Conservation (phyloP, 768 basidiomycete genomes). For the Brasilioporus rufonigricans region DNA sequence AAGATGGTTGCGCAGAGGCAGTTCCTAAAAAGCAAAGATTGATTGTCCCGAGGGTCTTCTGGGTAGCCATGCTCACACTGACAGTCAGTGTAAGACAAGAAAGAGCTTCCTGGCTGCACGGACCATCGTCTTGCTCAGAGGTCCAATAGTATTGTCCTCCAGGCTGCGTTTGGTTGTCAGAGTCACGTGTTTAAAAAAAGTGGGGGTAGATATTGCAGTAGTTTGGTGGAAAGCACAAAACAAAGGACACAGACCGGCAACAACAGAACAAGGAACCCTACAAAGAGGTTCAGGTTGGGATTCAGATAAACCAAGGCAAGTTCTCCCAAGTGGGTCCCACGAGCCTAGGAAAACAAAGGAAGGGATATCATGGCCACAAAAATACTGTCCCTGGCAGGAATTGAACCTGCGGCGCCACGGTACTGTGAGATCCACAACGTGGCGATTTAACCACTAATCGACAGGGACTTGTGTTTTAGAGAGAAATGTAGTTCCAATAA, state of each 20-base stretch:
- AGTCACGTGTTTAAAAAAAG: too few species aligned
- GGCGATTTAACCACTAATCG: slow-evolving; percentile 44
- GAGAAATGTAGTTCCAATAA: neutral
- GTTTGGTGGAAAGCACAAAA: too few species aligned
- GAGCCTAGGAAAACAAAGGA: too few species aligned
- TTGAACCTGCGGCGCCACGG: slow-evolving; percentile 40
- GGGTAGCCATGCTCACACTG: slow-evolving; percentile 14
- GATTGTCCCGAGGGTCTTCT: slow-evolving; percentile 33
- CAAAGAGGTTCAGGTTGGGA: too few species aligned
- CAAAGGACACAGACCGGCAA: too few species aligned
- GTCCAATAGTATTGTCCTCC: too few species aligned
- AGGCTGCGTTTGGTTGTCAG: too few species aligned
- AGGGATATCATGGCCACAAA: slow-evolving; percentile 7
- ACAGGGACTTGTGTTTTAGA: slow-evolving; percentile 31
- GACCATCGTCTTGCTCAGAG: too few species aligned
- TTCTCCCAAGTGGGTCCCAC: too few species aligned
- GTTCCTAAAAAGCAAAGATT: slow-evolving; percentile 78
- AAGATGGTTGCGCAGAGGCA: slow-evolving; percentile 77
- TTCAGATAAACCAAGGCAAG: too few species aligned
- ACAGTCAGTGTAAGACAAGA: neutral
- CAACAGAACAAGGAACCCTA: too few species aligned
- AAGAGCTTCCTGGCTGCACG: neutral
- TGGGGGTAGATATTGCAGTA: too few species aligned
- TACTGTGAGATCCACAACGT: slow-evolving; percentile 37
- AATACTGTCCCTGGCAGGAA: slow-evolving; percentile 37